Base-by-base conservation (phyloP, 2,329 filamentous ascomycete species). In the Amesomyces nigricolor region DNA sequence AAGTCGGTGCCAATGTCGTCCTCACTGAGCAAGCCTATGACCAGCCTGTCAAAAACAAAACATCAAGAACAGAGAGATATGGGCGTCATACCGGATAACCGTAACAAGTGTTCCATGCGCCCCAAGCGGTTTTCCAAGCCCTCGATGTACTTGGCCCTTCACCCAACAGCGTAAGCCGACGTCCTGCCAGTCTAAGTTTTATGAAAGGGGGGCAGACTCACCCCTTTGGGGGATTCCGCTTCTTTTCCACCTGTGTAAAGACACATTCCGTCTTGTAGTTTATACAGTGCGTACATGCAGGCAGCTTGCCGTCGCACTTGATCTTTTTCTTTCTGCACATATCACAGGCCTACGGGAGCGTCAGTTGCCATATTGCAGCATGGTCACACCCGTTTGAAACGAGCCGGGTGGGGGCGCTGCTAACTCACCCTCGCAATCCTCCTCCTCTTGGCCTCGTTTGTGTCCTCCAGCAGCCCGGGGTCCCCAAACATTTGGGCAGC, bases 201-300 rank as follows among this genome's bases (percentile, higher is more conserved):
- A 8, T 37, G 47, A 32, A 37, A 49, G 29, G 55, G 19, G 46
- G 29, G 29, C 6, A 45, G 49, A 70, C 81, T 62, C 80, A 95
- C 91, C 94, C 92, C 78, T 97, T 99, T 1, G 92, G 94, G 51
- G 94, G 92, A 71, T 88, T 94, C 57, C 94, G 83, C 79, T 99
- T 99, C 84, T 99, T 99, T 76, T 99, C 94, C 38, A 97, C 91
- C 70, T 96, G 91, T 0, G 94, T 97, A 69, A 97, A 97, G 64
- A 96, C 83, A 71, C 92, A 99, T 65, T 96, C 91, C 5, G 91
- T 96, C 78, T 96, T 96, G 78, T 96, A 96, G 71, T 96, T 97
- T 70, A 88, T 87, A 71, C 92, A 99, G 73, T 97, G 94, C 7
- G 89, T 91, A 73, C 94, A 99, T 58, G 91, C 85, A 38, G 94